phyloP scores from a whole-genome alignment of 257 asterid genomes.

The Forsythia viridissima region DNA sequence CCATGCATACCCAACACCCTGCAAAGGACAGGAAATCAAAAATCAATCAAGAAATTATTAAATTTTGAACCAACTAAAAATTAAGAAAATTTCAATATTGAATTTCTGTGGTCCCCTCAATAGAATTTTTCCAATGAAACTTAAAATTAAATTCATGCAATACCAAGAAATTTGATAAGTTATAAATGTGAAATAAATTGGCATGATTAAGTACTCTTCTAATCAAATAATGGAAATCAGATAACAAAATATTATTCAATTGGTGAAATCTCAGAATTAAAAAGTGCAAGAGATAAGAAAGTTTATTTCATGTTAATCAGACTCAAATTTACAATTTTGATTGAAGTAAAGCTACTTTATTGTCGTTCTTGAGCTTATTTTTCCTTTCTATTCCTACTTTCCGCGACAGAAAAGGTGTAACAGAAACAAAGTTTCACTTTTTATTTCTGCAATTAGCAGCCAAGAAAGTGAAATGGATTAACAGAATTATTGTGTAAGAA shows the following conservation, averaged over 20 bases:
- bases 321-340: constrained; percentile 7
- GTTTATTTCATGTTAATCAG: constrained; percentile 22
- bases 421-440: constrained; percentile 25
- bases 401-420: constrained; percentile 20
- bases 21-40: constrained; percentile 21
- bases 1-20: constrained; percentile 47
- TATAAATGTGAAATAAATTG: constrained; percentile 5
- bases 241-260: not conserved
- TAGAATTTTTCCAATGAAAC: not conserved
- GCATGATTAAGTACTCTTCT: constrained; percentile 8
- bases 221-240: not conserved
- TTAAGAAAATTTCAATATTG: not conserved
- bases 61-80: constrained; percentile 3
- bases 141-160: not conserved
- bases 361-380: constrained; percentile 9
- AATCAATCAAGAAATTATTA: not conserved
- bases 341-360: constrained; percentile 19
- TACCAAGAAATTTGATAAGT: not conserved
- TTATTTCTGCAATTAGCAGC: constrained; percentile 21
- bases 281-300: not conserved
- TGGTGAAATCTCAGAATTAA: not conserved
- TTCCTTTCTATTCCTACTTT: constrained; percentile 10
- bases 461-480: not conserved
- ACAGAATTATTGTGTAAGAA: not conserved
- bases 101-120: not conserved